Conservation (phyloP, 305 asterid species). For the Ruellia speciosa region DNA sequence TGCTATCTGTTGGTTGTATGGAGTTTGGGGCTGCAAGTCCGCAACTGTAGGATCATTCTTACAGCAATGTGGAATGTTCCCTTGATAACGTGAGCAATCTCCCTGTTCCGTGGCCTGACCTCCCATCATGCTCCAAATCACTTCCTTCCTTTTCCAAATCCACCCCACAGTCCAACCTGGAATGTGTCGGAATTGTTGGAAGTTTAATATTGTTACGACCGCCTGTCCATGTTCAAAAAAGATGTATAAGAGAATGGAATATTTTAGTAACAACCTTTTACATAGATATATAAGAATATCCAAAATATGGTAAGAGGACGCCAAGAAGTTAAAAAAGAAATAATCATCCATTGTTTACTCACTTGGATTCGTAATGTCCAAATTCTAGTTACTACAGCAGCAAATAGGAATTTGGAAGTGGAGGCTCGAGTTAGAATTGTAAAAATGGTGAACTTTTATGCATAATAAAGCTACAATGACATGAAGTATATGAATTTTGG, state of each 20-base stretch:
- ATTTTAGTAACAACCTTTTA: too few species aligned
- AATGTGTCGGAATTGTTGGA: conserved; percentile 55
- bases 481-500: too few species aligned
- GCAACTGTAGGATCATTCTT: conserved; percentile 49
- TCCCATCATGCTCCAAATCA: conserved; percentile 58
- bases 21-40: conserved; percentile 54
- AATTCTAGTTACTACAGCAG: too few species aligned
- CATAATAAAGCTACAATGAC: too few species aligned
- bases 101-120: conserved; percentile 65
- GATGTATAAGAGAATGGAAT: neutral
- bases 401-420: too few species aligned
- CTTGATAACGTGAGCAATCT: conserved; percentile 52
- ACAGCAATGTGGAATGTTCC: conserved; percentile 55
- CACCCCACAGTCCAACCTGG: conserved; percentile 71
- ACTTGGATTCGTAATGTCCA: too few species aligned
- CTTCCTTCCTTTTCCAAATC: conserved; percentile 66
- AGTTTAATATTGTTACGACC: conserved; percentile 48
- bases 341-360: too few species aligned
- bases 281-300: too few species aligned
- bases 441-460: too few species aligned
- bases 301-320: too few species aligned
- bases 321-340: too few species aligned
- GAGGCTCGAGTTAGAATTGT: too few species aligned
- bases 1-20: conserved; percentile 57
- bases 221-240: conserved; percentile 32